Conservation (phyloP, 495 filamentous ascomycete species). For the Xylaria intraflava region DNA sequence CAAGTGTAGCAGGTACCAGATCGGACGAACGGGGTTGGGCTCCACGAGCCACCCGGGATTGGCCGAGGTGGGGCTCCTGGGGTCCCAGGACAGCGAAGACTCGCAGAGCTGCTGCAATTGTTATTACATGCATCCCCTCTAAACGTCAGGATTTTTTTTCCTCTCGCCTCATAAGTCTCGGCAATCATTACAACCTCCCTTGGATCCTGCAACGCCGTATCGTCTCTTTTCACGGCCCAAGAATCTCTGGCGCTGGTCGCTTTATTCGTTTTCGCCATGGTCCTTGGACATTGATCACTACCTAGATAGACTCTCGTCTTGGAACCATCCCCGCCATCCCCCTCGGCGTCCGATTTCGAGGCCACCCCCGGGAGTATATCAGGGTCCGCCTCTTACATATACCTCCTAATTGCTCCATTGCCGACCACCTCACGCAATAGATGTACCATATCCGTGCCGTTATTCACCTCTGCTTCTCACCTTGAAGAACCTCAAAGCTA, state of each 20-base stretch:
- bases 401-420: background rate
- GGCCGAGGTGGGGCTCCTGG: constrained; percentile 18
- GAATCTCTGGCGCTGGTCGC: constrained; percentile 8
- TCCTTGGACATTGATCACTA: background rate
- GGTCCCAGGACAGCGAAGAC: too few species aligned
- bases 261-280: background rate
- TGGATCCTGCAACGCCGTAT: background rate
- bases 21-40: background rate
- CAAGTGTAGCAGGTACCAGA: background rate
- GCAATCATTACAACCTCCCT: background rate
- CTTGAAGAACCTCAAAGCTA: background rate
- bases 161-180: background rate
- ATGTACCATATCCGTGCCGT: background rate
- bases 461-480: background rate
- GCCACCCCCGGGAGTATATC: background rate
- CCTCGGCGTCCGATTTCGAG: background rate
- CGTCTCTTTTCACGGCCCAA: background rate
- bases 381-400: background rate
- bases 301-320: background rate
- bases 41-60: constrained; percentile 28
- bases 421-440: background rate
- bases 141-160: constrained; percentile 5
- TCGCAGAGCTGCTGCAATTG: background rate
- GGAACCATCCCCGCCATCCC: background rate
- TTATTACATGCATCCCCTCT: background rate